These are phyloP conservation scores for Diaporthe longicolla DNA, from an alignment of 2,329 filamentous ascomycete species.

Conservation along the genomic window DNA sequence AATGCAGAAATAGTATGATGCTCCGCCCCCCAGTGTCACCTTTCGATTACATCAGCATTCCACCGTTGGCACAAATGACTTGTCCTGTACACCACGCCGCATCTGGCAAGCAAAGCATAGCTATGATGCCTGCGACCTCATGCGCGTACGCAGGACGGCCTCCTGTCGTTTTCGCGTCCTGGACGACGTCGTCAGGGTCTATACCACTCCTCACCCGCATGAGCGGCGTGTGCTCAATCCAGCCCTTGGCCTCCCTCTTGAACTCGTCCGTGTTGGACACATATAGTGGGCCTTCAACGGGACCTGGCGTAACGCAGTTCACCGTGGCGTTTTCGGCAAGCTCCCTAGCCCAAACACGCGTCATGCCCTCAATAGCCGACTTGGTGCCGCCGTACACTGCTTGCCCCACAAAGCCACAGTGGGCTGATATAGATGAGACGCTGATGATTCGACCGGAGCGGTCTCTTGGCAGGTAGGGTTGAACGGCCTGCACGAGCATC, in stretches of 20 bases:
- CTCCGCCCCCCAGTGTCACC: too few species aligned
- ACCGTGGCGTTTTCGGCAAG: slow-evolving; percentile 67
- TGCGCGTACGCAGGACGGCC: slow-evolving; percentile 74
- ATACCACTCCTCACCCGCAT: slow-evolving; percentile 71
- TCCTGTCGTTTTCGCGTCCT: slow-evolving; percentile 68
- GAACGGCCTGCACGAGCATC: slow-evolving; percentile 80
- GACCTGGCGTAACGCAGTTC: slow-evolving; percentile 71
- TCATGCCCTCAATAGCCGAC: slow-evolving; percentile 72
- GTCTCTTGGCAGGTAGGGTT: slow-evolving; percentile 78
- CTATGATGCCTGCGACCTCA: slow-evolving; percentile 83
- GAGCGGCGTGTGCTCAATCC: slow-evolving; percentile 70
- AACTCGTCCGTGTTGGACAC: slow-evolving; percentile 58
- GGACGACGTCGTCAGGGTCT: slow-evolving; percentile 74
- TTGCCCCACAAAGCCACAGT: slow-evolving; percentile 66
- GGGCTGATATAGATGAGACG: slow-evolving; percentile 67
- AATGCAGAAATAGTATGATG: too few species aligned
- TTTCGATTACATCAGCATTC: slow-evolving; percentile 65
- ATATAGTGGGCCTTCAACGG: slow-evolving; percentile 69
- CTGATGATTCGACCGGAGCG: slow-evolving; percentile 72
- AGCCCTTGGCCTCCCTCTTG: slow-evolving; percentile 57
- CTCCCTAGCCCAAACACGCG: slow-evolving; percentile 71
- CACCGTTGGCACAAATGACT: slow-evolving; percentile 85
- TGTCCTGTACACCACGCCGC: slow-evolving; percentile 84
- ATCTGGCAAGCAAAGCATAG: slow-evolving; percentile 81
- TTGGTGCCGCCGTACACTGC: slow-evolving; percentile 71